Evolutionary conservation across 2,329 filamentous ascomycete species (phyloP), one percentile per base, ranked within the genome.

Genomic region (Moelleriella libera): DNA sequence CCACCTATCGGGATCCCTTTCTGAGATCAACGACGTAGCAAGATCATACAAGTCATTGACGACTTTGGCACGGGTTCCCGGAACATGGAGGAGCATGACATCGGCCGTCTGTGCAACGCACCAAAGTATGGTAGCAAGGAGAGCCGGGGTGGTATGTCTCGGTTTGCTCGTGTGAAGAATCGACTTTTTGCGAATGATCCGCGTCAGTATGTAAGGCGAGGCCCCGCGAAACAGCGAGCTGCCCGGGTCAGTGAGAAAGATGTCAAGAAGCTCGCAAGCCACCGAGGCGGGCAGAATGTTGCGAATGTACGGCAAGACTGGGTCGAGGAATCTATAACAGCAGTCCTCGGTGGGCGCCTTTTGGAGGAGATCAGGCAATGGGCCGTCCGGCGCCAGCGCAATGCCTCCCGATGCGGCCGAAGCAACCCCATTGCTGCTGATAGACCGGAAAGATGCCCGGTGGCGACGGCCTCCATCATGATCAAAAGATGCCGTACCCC

Each of bases 51-150:
- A 53, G 49, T 56, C 67, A 53, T 61, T 66, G 51, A 57, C 64
- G 6, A 67, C 63, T 40, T 63, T 62, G 9, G 64, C 60, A 12
- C 68, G 60, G 2, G 65, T 63, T 0, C 67, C 67, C 6, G 64
- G 67, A 0, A 67, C 59, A 21, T 67, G 60, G 7, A 72, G 61
- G 14, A 68, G 53, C 30, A 62, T 63, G 45, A 68, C 67, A 45
- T 72, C 68, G 1, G 69, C 68, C 9, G 68, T 72, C 48, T 74
- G 68, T 0, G 68, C 66, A 8, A 67, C 64, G 43, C 65, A 68
- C 65, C 70, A 75, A 0, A 75, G 59, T 49, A 74, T 72, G 1
- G 68, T 68, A 0, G 66, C 63, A 5, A 74, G 55, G 5, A 74
- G 57, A 1, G 70, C 68, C 1, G 69, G 66, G 0, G 68, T 67